Base-by-base conservation (phyloP, 345 rosid genomes). In the Sonneratia alba region DNA sequence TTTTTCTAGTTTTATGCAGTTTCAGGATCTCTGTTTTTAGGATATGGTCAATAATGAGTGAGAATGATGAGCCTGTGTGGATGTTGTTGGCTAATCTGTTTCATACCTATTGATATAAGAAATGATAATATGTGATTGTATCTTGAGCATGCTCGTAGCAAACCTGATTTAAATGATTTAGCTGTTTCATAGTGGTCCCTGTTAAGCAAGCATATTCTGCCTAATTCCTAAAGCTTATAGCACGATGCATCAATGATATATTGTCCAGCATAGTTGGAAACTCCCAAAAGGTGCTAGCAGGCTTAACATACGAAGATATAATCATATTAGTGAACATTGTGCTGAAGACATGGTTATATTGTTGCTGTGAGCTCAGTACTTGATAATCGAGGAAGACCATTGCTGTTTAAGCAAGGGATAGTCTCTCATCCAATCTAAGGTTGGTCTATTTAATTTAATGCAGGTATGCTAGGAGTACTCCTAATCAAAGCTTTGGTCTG, bases 381-480 rank as follows among this genome's bases (percentile, higher is more conserved):
- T 62, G 37, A 27, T 9, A 47, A 47, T n/a, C 10, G 65, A 24
- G n/a, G 36, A 18, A 27, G 37, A 62, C 9, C 66, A 10, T 34
- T 27, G 37, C 66, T 62, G 18, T 13, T 27, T 62, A 4, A 11
- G 7, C 38, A 9, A 2, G 18, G 16, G 12, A 62, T 6, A 47
- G 9, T 40, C 51, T 47, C 51, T 47, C 51, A 47, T 47, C 13
- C 37, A 27, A 11, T 10, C 16, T 34, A 12, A 32, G 1, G 51
- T 47, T 14, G 7, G 37, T 4, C 13, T 62, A 13, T 34, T 32
- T 56, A 69, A 13, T 34, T 32, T 56, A 69, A 64, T 81, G 65
- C 81, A 95, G 97, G 90, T 95, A 90, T 62, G 79, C 83, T 38
- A 87, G 96, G 84, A 87, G 86, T 80, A 86, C 89, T 59, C 99